Conservation (phyloP, 768 basidiomycete species). For the Tulasnella sp. region DNA sequence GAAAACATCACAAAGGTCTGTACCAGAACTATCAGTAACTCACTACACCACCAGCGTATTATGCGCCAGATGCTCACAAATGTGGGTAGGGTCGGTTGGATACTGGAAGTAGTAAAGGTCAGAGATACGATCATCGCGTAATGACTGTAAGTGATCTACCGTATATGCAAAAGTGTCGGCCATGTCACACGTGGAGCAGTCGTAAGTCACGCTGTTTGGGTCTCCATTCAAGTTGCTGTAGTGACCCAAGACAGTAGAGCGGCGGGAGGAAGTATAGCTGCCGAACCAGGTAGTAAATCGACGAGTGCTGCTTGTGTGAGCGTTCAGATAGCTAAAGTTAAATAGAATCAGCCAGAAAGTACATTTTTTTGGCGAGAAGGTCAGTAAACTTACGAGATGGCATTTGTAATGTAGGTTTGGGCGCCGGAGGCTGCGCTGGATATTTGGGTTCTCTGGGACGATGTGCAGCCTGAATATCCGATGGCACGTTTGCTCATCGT, state of each 20-base stretch:
- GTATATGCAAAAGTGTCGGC: slow-evolving; percentile 36
- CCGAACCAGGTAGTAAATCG: slow-evolving; percentile 35
- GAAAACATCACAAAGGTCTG: slow-evolving; percentile 29
- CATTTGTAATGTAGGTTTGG: slow-evolving; percentile 20
- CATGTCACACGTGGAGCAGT: slow-evolving; percentile 34
- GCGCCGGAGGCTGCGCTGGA: slow-evolving; percentile 22
- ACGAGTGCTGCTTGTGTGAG: not conserved
- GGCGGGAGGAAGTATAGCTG: slow-evolving; percentile 10
- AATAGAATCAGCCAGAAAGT: not conserved
- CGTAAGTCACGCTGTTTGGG: slow-evolving; percentile 29
- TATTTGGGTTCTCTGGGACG: slow-evolving; percentile 5
- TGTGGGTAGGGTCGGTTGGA: slow-evolving; percentile 7
- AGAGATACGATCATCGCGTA: not conserved
- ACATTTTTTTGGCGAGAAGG: too few species aligned
- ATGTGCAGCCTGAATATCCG: slow-evolving; percentile 5
- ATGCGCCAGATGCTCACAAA: not conserved
- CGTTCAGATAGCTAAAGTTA: slow-evolving; percentile 13
- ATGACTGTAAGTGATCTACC: not conserved
- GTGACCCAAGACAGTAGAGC: slow-evolving; percentile 10
- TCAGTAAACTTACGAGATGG: not conserved
- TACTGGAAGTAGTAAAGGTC: slow-evolving; percentile 5
- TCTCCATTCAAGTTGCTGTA: slow-evolving; percentile 18
- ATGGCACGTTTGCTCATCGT: not conserved
- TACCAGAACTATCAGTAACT: not conserved
- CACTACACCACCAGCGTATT: not conserved